A percentile compares a stretch with the other conserved stretches of the same genome.
Conservation (phyloP, 2,329 filamentous ascomycete genomes). For the Fusarium sororula region DNA sequence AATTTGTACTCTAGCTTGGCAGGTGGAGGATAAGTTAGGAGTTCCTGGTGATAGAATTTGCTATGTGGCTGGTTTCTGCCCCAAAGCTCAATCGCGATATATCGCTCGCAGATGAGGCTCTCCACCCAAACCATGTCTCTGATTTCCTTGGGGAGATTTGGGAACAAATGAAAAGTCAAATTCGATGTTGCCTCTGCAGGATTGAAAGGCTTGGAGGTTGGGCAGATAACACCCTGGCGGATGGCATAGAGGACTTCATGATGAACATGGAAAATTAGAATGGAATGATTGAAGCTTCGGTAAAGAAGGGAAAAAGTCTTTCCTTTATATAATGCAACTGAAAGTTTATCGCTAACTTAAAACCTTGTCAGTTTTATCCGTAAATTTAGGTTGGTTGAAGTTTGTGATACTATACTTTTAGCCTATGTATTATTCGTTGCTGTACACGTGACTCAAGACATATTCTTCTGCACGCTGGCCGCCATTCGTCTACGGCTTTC, state of each 20-base stretch:
- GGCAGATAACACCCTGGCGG: no score
- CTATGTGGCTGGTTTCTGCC: fast-evolving
- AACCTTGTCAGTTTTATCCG: no score
- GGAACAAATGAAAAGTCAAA: neutral
- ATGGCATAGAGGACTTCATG: neutral
- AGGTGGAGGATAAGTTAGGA: fast-evolving
- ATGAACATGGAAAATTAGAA: neutral
- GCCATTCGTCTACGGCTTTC: no score
- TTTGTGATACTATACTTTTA: neutral
- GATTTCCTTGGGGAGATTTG: neutral
- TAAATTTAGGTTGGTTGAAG: neutral
- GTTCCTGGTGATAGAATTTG: neutral
- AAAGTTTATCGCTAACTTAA: neutral
- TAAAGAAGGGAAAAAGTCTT: fast-evolving
- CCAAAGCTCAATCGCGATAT: neutral
- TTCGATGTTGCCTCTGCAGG: neutral
- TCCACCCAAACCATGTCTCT: neutral
- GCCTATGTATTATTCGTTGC: no score
- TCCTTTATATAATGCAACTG: no score
- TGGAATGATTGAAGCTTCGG: no score
- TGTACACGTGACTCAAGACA: no score
- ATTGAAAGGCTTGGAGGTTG: neutral
- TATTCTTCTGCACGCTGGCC: fast-evolving
- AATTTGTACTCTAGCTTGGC: neutral
- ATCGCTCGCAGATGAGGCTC: neutral